Evolutionary conservation across 2,329 filamentous ascomycete genomes (phyloP).

Genomic region (Elsinoe australis): DNA sequence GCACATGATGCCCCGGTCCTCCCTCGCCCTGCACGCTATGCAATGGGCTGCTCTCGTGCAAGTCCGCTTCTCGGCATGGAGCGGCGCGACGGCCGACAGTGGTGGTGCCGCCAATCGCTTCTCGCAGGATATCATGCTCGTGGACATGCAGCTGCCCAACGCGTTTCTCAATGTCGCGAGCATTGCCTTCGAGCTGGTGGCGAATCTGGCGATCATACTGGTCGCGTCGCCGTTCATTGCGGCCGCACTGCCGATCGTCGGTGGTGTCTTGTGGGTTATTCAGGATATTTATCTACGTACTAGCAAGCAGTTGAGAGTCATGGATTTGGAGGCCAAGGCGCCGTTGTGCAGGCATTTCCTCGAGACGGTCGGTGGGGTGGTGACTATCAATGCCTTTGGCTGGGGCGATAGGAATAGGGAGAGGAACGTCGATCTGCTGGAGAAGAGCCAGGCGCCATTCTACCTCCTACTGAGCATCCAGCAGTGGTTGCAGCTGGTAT

Average conservation of each 20-base stretch:
- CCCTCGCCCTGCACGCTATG: slow-evolving; percentile 19
- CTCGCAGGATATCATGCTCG: slow-evolving; percentile 42
- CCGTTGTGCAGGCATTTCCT: slow-evolving; percentile 47
- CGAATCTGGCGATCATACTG: slow-evolving; percentile 21
- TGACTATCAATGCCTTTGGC: slow-evolving; percentile 46
- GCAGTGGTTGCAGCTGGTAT: slow-evolving; percentile 16
- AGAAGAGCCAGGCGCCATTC: slow-evolving; percentile 38
- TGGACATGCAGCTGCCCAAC: slow-evolving; percentile 36
- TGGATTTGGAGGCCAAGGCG: slow-evolving; percentile 47
- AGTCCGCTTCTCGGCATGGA: slow-evolving; percentile 17
- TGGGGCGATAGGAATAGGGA: slow-evolving; percentile 37
- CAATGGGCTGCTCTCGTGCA: slow-evolving; percentile 18
- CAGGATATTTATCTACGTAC: slow-evolving; percentile 43
- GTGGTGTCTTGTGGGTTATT: slow-evolving; percentile 32
- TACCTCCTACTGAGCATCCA: slow-evolving; percentile 35
- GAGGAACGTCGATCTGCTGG: slow-evolving; percentile 33
- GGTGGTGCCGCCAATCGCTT: slow-evolving; percentile 34
- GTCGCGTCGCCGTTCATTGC: slow-evolving; percentile 37
- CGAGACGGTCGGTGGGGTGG: slow-evolving; percentile 43
- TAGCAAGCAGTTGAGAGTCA: slow-evolving; percentile 43
- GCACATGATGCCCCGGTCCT: slow-evolving; percentile 17
- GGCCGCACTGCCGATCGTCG: slow-evolving; percentile 32
- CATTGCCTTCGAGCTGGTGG: slow-evolving; percentile 8
- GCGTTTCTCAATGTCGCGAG: slow-evolving; percentile 16
- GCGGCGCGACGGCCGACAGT: slow-evolving; percentile 13